Evolutionary conservation across 306 rosid genomes (phyloP).

Genomic region (Corylus heterophylla): DNA sequence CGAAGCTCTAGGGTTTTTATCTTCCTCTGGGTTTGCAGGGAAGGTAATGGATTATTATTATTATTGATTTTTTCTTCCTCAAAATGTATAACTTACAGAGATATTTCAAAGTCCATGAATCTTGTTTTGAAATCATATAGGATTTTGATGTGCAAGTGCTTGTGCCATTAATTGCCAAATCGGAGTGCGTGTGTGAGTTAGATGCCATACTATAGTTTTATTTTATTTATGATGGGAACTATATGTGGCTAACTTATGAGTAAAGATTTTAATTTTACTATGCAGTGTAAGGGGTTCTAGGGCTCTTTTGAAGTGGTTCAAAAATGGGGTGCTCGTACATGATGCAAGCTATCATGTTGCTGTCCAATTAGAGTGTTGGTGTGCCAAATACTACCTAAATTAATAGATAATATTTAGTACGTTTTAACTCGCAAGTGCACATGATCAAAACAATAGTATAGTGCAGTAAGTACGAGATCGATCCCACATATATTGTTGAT

Average conservation of each 20-base stretch:
- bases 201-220: neutral
- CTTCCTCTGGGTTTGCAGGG: conserved; percentile 83
- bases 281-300: conserved; percentile 82
- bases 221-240: too few relatives aligned
- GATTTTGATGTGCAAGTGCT: too few relatives aligned
- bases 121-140: too few relatives aligned
- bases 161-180: too few relatives aligned
- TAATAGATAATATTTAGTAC: too few relatives aligned
- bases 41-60: conserved; percentile 41
- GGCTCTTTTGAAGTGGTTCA: conserved; percentile 68
- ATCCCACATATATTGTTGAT: too few relatives aligned
- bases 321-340: conserved; percentile 62
- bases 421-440: too few relatives aligned
- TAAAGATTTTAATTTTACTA: conserved; percentile 2
- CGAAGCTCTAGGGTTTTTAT: conserved; percentile 78
- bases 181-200: too few relatives aligned
- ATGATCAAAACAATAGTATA: too few relatives aligned
- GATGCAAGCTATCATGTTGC: conserved; percentile 78
- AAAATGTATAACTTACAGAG: neutral
- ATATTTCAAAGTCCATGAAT: neutral
- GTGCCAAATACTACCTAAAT: too few relatives aligned
- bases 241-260: neutral
- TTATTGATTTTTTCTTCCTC: neutral
- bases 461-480: too few relatives aligned
- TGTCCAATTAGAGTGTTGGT: conserved; percentile 77